phyloP scores from a whole-genome alignment of 306 rosid species.

The Arachis stenosperma region DNA sequence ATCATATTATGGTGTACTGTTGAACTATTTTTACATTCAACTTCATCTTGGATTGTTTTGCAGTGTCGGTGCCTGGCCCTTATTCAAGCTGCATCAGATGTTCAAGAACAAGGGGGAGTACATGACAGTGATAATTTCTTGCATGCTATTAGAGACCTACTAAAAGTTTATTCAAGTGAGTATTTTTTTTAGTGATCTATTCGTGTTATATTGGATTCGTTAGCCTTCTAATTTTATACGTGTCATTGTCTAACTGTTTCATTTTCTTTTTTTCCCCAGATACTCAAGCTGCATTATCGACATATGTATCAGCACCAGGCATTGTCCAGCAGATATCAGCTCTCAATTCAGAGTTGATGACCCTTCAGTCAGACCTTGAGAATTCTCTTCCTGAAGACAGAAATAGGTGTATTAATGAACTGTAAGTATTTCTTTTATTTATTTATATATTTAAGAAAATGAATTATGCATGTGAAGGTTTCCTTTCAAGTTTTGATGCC shows the following conservation, averaged over 20 bases:
- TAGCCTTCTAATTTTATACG: slow-evolving; percentile 36
- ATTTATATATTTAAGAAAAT: background rate
- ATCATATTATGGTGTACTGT: slow-evolving; percentile 5
- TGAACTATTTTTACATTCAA: slow-evolving; percentile 15
- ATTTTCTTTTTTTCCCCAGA: slow-evolving; percentile 59
- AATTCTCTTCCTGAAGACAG: slow-evolving; percentile 97
- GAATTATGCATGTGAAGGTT: slow-evolving; percentile 11
- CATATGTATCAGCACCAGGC: slow-evolving; percentile 97
- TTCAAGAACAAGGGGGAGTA: slow-evolving; percentile 95
- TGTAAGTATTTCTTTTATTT: slow-evolving; percentile 56
- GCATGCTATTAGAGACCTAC: slow-evolving; percentile 95
- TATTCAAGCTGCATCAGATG: slow-evolving; percentile 92
- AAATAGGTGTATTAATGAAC: slow-evolving; percentile 89
- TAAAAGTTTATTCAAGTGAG: slow-evolving; percentile 90
- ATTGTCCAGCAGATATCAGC: slow-evolving; percentile 91
- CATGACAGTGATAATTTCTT: slow-evolving; percentile 90
- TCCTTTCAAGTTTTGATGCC: slow-evolving; percentile 2
- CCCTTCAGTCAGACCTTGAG: slow-evolving; percentile 87
- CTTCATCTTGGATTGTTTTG: slow-evolving; percentile 32
- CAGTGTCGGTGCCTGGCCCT: slow-evolving; percentile 89
- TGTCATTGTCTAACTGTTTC: slow-evolving; percentile 20
- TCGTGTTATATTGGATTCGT: slow-evolving; percentile 29
- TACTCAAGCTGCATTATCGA: slow-evolving; percentile 77
- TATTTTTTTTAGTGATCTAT: slow-evolving; percentile 22
- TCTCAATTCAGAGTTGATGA: slow-evolving; percentile 82